A percentile compares a stretch with the other conserved stretches of the same genome.
Evolutionary conservation across 2,329 filamentous ascomycete species (phyloP).

Genomic region (Sordariomycetes sp.): DNA sequence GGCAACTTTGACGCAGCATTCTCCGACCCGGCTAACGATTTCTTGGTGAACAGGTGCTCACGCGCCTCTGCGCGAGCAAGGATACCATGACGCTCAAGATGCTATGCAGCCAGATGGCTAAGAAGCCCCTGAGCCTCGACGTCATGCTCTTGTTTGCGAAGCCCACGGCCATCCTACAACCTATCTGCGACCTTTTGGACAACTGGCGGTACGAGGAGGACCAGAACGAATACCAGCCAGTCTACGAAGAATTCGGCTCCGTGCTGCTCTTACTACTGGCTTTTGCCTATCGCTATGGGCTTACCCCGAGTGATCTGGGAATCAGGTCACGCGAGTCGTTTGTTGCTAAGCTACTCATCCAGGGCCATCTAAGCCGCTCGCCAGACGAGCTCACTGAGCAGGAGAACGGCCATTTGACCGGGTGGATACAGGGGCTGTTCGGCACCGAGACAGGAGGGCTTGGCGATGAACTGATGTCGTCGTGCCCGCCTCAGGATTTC

Average conservation of each 20-base stretch:
- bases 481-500: conserved; percentile 73
- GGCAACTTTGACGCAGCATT: conserved; percentile 1
- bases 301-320: conserved; percentile 55
- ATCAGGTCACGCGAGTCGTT: conserved; percentile 51
- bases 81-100: conserved; percentile 74
- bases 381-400: conserved; percentile 51
- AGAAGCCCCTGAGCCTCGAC: conserved; percentile 62
- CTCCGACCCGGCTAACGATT: conserved; percentile 3
- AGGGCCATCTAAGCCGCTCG: conserved; percentile 44
- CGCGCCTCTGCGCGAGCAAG: conserved; percentile 57
- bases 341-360: conserved; percentile 53
- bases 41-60: conserved; percentile 41
- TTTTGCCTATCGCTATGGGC: conserved; percentile 64
- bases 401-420: conserved; percentile 55
- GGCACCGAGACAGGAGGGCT: conserved; percentile 63
- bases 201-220: conserved; percentile 76
- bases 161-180: conserved; percentile 57
- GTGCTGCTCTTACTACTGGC: conserved; percentile 64
- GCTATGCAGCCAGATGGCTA: conserved; percentile 62
- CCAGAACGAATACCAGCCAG: conserved; percentile 72
- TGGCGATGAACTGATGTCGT: conserved; percentile 70
- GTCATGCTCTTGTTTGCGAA: conserved; percentile 68
- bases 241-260: conserved; percentile 78
- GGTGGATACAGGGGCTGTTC: conserved; percentile 71
- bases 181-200: conserved; percentile 65